Evolutionary conservation across 192 early-diverging fungal species (phyloP).

Genomic region (Paraglomus brasilianum): DNA sequence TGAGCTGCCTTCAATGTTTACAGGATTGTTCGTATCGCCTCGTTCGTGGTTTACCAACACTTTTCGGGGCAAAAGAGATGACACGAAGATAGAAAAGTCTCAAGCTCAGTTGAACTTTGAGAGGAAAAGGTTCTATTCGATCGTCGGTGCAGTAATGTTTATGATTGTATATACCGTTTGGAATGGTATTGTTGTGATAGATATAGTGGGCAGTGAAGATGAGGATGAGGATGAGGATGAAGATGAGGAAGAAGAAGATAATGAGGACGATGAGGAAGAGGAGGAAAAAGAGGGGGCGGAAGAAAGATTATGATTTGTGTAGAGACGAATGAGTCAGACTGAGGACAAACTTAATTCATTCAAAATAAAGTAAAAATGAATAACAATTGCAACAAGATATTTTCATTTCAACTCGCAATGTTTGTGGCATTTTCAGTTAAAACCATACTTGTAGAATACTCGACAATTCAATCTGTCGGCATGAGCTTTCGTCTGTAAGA

Average conservation of each 20-base stretch:
- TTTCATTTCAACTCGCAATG: no score
- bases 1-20: constrained; percentile 46
- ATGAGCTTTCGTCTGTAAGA: no score
- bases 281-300: no score
- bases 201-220: constrained; percentile 46
- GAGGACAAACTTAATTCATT: no score
- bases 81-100: constrained; percentile 37
- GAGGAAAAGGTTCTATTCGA: constrained; percentile 50
- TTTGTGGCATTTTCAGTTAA: no score
- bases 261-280: no score
- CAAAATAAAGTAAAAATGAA: no score
- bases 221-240: constrained; percentile 41
- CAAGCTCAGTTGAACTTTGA: constrained; percentile 51
- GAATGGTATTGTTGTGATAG: constrained; percentile 62
- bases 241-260: constrained; percentile 24
- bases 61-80: neutral
- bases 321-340: no score
- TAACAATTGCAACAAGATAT: no score
- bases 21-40: constrained; percentile 36
- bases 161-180: constrained; percentile 54
- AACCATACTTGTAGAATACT: no score
- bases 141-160: constrained; percentile 47
- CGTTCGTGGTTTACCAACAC: constrained; percentile 39
- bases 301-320: no score
- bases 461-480: no score